Evolutionary conservation across 2,329 filamentous ascomycete species (phyloP), one percentile per base, ranked within the genome.

Genomic region (Mollisiaceae sp.): DNA sequence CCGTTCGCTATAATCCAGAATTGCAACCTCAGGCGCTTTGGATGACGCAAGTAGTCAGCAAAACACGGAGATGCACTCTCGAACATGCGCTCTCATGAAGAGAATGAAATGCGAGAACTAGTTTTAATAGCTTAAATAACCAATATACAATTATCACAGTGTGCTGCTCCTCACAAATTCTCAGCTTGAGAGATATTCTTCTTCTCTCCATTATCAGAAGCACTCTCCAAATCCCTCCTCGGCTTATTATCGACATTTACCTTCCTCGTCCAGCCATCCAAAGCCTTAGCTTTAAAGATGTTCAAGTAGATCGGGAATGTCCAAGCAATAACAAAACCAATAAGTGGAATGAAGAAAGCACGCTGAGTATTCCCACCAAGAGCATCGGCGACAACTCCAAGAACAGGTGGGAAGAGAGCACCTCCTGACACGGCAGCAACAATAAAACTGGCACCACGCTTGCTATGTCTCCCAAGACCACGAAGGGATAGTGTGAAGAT

Each of bases 401-500:
- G 54, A 12, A 72, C 65, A 14, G 67, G 66, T 24, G 74, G 74
- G 59, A 74, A 73, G 0, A 71, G 55, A 8, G 73, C 73, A 1
- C 74, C 74, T 4, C 72, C 74, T n/a, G 61, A 67, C 11, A 71
- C 69, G 8, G 67, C 61, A 1, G 72, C 71, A 0, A 94, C 91
- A 70, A 96, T 90, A 77, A 89, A 93, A 1, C 91, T 90, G 0
- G 90, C 89, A 1, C 91, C 92, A 55, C 90, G 86, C 79, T 96
- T 96, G 8, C 90, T 93, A 71, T 93, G 86, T 22, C 87, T 85
- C 1, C 93, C 92, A 43, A 96, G 86, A 1, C 92, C 92, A 4
- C 91, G 87, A 68, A 96, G 89, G 1, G 90, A 91, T 12, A 96
- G 83, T 1, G 91, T 88, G 70, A 94, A 93, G 69, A 95, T 90